Conservation (phyloP, 441 rosid genomes). For the Geranium incanum region DNA sequence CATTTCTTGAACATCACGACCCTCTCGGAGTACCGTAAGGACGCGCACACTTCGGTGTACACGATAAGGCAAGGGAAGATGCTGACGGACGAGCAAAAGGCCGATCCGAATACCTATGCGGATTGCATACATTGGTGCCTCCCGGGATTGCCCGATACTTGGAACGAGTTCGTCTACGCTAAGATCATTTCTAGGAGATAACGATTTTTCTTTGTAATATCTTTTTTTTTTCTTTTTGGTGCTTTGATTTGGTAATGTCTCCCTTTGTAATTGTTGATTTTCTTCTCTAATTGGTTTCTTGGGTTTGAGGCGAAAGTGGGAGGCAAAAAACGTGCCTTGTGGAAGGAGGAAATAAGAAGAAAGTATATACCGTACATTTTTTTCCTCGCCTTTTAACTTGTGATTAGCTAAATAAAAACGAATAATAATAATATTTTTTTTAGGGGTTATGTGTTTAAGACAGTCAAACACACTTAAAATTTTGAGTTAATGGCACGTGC, state of each 20-base stretch:
- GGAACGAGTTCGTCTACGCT: conserved; percentile 49
- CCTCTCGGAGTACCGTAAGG: conserved; percentile 39
- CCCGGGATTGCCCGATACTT: conserved; percentile 57
- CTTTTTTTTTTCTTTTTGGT: background rate
- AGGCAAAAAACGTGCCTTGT: background rate
- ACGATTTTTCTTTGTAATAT: background rate
- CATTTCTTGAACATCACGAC: conserved; percentile 35
- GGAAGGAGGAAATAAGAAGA: background rate
- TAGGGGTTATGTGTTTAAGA: no score
- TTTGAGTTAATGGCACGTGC: no score
- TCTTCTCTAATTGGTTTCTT: background rate
- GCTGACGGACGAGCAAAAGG: conserved; percentile 28
- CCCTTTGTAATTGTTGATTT: background rate
- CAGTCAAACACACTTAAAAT: no score
- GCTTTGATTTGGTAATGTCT: background rate
- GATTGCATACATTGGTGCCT: conserved; percentile 64
- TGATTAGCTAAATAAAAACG: no score
- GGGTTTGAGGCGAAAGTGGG: background rate
- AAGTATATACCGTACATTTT: background rate
- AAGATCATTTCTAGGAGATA: conserved; percentile 24
- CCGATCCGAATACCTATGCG: conserved; percentile 30
- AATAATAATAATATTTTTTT: no score
- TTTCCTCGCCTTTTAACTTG: no score
- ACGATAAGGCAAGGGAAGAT: conserved; percentile 25
- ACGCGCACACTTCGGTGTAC: conserved; percentile 42